phyloP scores from a whole-genome alignment of 73 alveolate species.

The Paraurostyla sp. region DNA sequence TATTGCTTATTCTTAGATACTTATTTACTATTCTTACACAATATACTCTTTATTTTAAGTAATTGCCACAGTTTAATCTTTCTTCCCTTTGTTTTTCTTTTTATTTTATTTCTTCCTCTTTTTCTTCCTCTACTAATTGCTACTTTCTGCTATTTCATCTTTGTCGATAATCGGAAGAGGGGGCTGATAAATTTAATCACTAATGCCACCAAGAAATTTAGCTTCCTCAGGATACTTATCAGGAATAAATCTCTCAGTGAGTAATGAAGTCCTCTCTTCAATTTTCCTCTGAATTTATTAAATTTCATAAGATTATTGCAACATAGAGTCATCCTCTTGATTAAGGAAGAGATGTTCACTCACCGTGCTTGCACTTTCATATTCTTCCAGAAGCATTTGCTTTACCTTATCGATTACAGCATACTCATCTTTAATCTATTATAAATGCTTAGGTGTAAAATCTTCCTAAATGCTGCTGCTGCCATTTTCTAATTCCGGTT shows the following conservation, averaged over 20 bases:
- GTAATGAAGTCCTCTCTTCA: background rate
- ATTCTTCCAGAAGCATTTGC: too few relatives aligned
- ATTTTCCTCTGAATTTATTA: background rate
- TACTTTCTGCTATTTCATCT: background rate
- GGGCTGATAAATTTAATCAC: background rate
- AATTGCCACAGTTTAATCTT: background rate
- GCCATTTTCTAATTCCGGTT: too few relatives aligned
- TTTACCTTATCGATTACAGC: too few relatives aligned
- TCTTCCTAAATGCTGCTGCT: too few relatives aligned
- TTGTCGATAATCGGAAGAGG: background rate
- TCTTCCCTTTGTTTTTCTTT: background rate
- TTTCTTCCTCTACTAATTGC: constrained; percentile 2
- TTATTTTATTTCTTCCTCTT: background rate
- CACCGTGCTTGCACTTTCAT: too few relatives aligned
- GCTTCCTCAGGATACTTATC: constrained; percentile 13
- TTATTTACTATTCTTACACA: background rate
- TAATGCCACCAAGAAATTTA: background rate
- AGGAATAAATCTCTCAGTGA: background rate
- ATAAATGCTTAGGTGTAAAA: too few relatives aligned
- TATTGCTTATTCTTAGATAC: background rate
- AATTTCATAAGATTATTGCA: too few relatives aligned
- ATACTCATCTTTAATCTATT: too few relatives aligned
- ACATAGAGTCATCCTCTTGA: too few relatives aligned
- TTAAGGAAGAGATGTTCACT: too few relatives aligned
- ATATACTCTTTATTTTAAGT: too few relatives aligned